phyloP scores from a whole-genome alignment of 176 grass and related monocot species.

The Juncus inflexus region DNA sequence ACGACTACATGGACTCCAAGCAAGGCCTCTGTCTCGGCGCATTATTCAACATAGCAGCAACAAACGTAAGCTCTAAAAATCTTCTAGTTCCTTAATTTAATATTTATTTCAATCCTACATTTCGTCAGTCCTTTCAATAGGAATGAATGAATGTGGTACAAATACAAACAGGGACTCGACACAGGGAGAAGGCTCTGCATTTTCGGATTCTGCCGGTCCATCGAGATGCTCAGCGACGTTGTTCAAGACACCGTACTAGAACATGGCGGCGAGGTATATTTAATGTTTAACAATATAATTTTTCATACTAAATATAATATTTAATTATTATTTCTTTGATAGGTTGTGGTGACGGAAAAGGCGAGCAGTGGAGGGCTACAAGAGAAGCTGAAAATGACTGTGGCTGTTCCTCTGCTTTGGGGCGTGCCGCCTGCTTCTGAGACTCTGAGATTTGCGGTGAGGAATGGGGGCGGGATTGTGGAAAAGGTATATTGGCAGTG shows the following conservation, averaged over 20 bases:
- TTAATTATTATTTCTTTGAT: conserved; percentile 3
- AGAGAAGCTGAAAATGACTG: conserved; percentile 94
- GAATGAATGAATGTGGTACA: neutral
- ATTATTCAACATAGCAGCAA: conserved; percentile 94
- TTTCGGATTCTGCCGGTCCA: conserved; percentile 88
- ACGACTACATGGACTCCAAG: conserved; percentile 87
- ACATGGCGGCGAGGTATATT: conserved; percentile 84
- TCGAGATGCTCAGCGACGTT: conserved; percentile 96
- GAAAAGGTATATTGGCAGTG: conserved; percentile 99
- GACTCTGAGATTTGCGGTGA: conserved; percentile 68
- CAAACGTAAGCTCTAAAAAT: conserved; percentile 43
- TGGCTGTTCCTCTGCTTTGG: conserved; percentile 87
- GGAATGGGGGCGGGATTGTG: conserved; percentile 85
- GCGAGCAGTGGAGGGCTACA: conserved; percentile 67
- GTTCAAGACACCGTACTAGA: conserved; percentile 92
- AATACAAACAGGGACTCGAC: conserved; percentile 64
- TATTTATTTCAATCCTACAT: neutral
- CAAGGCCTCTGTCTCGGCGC: conserved; percentile 92
- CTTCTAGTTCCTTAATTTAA: conserved; percentile 8
- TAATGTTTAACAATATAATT: conserved; percentile 2
- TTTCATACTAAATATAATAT: neutral
- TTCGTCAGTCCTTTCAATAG: conserved; percentile 16
- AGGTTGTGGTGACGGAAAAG: conserved; percentile 87
- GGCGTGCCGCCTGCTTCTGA: conserved; percentile 93
- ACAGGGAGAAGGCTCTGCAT: conserved; percentile 93